Base-by-base conservation (phyloP, 495 filamentous ascomycete genomes). In the Annulohypoxylon maeteangense region DNA sequence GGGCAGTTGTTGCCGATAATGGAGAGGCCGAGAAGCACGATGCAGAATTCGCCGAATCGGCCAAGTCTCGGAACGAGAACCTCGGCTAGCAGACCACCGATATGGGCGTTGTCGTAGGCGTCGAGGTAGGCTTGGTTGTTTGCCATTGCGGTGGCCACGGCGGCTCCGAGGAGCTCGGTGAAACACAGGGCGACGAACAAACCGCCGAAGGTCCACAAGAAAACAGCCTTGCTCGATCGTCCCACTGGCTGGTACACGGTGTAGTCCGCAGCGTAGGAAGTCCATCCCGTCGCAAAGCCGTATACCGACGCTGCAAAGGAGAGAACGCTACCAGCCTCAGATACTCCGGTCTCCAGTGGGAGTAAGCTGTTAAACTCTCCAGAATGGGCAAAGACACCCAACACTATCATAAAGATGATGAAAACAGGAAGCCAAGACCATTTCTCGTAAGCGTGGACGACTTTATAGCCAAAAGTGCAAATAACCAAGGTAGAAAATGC, bases 1-100 rank as follows among this genome's bases (percentile, higher is more conserved):
- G 95, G 92, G 81, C 90, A 93, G 82, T 94, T 94, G 82, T 91
- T 95, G 62, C 91, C 90, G 70, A 94, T 87, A 75, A 93, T 94
- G 69, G 88, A 90, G 27, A 95, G 85, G 0, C 92, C 90, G 4
- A 96, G 87, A 47, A 96, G 82, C 57, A 94, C 88, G 18, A 96
- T 76, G 79, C 93, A 95, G 83, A 95, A 93, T 75, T 92, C 86
- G 66, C 93, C 93, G 74, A 95, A 94, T 45, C 84, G 82, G 23
- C 92, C 93, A 0, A 94, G 83, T 1, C 85, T 85, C 3, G 87
- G 87, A 31, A 90, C 79, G 0, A 96, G 84, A 7, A 91, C 90
- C 8, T 87, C 87, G 4, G 81, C 87, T 16, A 96, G 83, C 5
- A 96, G 80, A 20, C 92, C 92, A 14, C 93, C 93, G 58, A 91